Conservation (phyloP, 805 yeast genomes). For the Debaryomyces tyrocola region DNA sequence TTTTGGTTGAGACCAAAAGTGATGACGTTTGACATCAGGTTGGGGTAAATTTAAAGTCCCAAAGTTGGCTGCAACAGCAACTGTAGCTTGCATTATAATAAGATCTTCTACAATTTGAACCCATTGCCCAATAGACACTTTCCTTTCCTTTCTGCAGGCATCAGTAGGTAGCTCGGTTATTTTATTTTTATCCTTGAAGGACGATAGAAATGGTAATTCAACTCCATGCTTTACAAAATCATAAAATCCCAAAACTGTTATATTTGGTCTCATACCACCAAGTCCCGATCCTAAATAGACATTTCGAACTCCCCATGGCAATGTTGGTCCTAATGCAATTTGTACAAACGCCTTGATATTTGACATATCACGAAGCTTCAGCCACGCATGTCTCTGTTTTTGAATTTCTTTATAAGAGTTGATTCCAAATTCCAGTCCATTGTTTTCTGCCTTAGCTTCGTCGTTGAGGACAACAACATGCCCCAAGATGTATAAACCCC, state of each 20-base stretch:
- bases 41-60: slow-evolving; percentile 64
- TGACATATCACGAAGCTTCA: slow-evolving; percentile 72
- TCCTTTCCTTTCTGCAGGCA: slow-evolving; percentile 65
- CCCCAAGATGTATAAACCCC: slow-evolving; percentile 89
- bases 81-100: slow-evolving; percentile 82
- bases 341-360: slow-evolving; percentile 93
- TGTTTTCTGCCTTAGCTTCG: slow-evolving; percentile 39
- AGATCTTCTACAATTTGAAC: slow-evolving; percentile 90
- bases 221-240: slow-evolving; percentile 54
- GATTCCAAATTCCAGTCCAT: slow-evolving; percentile 37
- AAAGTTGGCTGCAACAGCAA: slow-evolving; percentile 93
- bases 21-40: slow-evolving; percentile 20
- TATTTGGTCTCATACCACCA: slow-evolving; percentile 98
- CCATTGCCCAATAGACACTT: slow-evolving; percentile 78
- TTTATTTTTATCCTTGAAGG: slow-evolving; percentile 17
- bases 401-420: slow-evolving; percentile 64
- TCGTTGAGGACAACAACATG: slow-evolving; percentile 75
- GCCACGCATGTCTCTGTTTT: slow-evolving; percentile 80
- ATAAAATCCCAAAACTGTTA: slow-evolving; percentile 87
- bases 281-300: slow-evolving; percentile 90
- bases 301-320: slow-evolving; percentile 95
- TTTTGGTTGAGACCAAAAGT: slow-evolving; percentile 14
- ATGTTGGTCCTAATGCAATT: slow-evolving; percentile 79
- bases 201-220: slow-evolving; percentile 22
- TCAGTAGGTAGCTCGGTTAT: slow-evolving; percentile 68